Evolutionary conservation across 257 asterid genomes (phyloP), one percentile per base, ranked within the genome.

Genomic region (Henckelia pumila): DNA sequence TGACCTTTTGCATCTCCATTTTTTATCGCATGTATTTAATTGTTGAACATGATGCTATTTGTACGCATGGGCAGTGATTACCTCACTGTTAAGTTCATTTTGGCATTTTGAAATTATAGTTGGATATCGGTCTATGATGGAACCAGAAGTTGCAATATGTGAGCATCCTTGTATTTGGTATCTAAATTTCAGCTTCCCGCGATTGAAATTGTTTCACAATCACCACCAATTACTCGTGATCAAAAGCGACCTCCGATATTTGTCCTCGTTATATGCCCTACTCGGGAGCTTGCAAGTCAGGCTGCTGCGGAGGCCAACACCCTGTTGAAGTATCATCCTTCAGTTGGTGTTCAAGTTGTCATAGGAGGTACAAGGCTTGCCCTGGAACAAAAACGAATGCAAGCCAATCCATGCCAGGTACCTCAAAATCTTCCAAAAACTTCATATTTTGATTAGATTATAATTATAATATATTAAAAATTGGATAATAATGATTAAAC

Each of bases 371-470:
- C 97, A 10, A 73, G 95, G 70, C 85, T 94, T 76, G 78, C 93
- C 26, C 68, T 87, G 73, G 99, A 94, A 77, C 99, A 94, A 73
- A 94, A 91, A 72, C 82, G 89, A 68, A 78, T 94, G 92, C 97
- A 91, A 85, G 92, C 92, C 67, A 94, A 94, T 81, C 88, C 96
- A 44, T 94, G 99, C 85, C 98, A 91, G 87, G 96, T 86, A 16
- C 66, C 53, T 28, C 7, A 28, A 28, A 26, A 28, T 3, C 30
- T 28, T 28, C 5, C 30, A 28, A 28, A 26, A 26, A 6, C 5
- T 26, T 26, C 0, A 6, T 28, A 28, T 28, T 0, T 28, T 28
- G 3, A 4, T 28, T 28, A 4, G 7, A 28, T 28, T 28, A 28
- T 28, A 28, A 28, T 28, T 28, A 28, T 28, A 28, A 28, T 4